A percentile compares a stretch with the other conserved stretches of the same genome.
Evolutionary conservation across 805 yeast species (phyloP).

Genomic region (Spencermartinsiella europaea): DNA sequence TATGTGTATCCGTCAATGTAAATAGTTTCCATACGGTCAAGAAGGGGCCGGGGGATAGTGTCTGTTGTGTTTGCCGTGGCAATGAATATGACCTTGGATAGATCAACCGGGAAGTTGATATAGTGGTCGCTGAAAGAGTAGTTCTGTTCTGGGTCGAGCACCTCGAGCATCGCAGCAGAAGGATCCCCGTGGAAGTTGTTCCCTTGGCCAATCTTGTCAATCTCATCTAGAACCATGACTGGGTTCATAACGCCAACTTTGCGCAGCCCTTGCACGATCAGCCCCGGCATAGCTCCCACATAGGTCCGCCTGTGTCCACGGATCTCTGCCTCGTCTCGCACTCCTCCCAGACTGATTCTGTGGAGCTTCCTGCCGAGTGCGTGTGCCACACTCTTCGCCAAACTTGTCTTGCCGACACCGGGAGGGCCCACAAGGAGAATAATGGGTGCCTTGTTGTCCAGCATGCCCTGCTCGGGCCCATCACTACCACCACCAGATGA

Average conservation of each 20-base stretch:
- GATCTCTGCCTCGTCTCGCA: slow-evolving; percentile 82
- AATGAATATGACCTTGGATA: slow-evolving; percentile 73
- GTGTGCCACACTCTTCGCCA: slow-evolving; percentile 75
- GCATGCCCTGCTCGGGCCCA: neutral
- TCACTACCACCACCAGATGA: no score
- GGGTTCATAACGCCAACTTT: slow-evolving; percentile 78
- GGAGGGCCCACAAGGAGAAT: slow-evolving; percentile 5
- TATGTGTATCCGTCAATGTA: slow-evolving; percentile 75
- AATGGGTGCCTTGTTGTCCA: slow-evolving; percentile 30
- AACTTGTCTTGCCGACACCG: slow-evolving; percentile 87
- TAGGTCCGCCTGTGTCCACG: slow-evolving; percentile 89
- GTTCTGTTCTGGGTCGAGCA: slow-evolving; percentile 88
- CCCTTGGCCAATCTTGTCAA: slow-evolving; percentile 65
- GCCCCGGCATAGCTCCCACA: slow-evolving; percentile 90
- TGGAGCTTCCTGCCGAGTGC: slow-evolving; percentile 72
- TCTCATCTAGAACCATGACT: slow-evolving; percentile 75
- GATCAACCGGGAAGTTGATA: slow-evolving; percentile 77
- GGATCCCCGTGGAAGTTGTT: slow-evolving; percentile 74
- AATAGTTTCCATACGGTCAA: slow-evolving; percentile 81
- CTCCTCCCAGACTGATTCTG: slow-evolving; percentile 79
- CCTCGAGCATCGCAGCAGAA: slow-evolving; percentile 82
- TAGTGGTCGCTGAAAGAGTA: slow-evolving; percentile 72
- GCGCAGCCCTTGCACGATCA: slow-evolving; percentile 68
- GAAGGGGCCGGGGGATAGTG: slow-evolving; percentile 66
- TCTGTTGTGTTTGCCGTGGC: slow-evolving; percentile 81